Evolutionary conservation across 305 asterid species (phyloP), one percentile per base, ranked within the genome.

Genomic region (Solanum aculeatissimum): DNA sequence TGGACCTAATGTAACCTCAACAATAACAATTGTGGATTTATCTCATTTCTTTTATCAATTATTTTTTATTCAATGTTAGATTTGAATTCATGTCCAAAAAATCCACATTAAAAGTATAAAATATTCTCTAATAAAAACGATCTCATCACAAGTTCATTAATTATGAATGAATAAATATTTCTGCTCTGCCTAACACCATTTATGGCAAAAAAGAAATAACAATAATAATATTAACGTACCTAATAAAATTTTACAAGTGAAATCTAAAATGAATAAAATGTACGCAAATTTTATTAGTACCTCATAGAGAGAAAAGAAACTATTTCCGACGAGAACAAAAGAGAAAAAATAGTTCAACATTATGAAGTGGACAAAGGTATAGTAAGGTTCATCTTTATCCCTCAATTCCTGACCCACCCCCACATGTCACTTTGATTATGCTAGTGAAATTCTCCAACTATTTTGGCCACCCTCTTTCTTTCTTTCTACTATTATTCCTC

Each of bases 81-180:
- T 57, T 2, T 55, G 2, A 19, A 58, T 21, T 0, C 0, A 60
- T 60, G 3, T 0, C 13, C 4, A 15, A 23, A 60, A 21, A 0
- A 9, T 1, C 0, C 29, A 21, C 0, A 6, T 21, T 58, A 21
- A 1, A 1, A 10, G 2, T 21, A 11, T 3, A 23, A 0, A 60
- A 5, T 0, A 1, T 10, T 60, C 11, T 23, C 9, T 60, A 60
- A 60, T 0, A 60, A 60, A n/a, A 0, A 23, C 0, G 10, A 60
- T 0, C 23, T 23, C 0, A 23, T 60, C 0, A 21, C 9, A 60
- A 60, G 0, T 4, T 9, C 3, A 60, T 60, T 12, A 60, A 1
- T 0, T 60, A 60, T 21, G 0, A 23, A 60, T 0, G 1, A 60
- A 23, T 23, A 4, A 23, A 0, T 60, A 60, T 1, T 60, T 57